These are phyloP conservation scores for Leucaena leucocephala DNA, from an alignment of 306 rosid genomes.

Conservation along the genomic window DNA sequence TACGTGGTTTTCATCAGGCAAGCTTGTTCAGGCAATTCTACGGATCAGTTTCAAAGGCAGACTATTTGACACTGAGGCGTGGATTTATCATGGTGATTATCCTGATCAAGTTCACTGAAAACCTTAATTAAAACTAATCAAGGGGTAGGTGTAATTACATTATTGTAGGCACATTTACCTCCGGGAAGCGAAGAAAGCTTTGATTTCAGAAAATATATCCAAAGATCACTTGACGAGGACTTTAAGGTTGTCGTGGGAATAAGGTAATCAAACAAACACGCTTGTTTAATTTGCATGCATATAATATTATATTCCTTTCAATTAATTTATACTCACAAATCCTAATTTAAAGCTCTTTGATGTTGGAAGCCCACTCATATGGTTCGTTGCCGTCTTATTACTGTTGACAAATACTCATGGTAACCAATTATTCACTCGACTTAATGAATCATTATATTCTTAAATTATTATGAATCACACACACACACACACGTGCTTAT, in stretches of 20 bases:
- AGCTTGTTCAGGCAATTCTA: constrained; percentile 86
- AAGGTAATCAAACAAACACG: constrained; percentile 40
- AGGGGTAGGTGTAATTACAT: neutral
- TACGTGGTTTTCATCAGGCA: constrained; percentile 44
- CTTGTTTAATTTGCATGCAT: neutral
- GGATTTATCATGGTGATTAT: constrained; percentile 73
- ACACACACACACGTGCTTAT: too few species aligned
- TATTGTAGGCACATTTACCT: constrained; percentile 74
- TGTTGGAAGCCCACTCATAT: constrained; percentile 71
- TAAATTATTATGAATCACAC: neutral
- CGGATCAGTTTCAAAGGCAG: constrained; percentile 66
- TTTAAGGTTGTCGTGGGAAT: constrained; percentile 82
- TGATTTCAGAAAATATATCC: constrained; percentile 74
- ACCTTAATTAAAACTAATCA: neutral
- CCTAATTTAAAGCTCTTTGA: neutral
- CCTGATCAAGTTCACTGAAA: too few species aligned
- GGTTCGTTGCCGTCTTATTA: constrained; percentile 73
- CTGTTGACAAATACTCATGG: constrained; percentile 69
- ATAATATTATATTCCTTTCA: neutral
- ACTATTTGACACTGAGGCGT: constrained; percentile 74
- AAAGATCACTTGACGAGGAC: constrained; percentile 80
- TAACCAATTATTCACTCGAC: constrained; percentile 26
- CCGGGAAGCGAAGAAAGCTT: constrained; percentile 64
- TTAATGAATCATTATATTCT: neutral
- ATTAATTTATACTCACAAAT: neutral